A percentile compares a stretch with the other conserved stretches of the same genome.
phyloP scores from a whole-genome alignment of 306 rosid species.

The Oxytropis ochrocephala region DNA sequence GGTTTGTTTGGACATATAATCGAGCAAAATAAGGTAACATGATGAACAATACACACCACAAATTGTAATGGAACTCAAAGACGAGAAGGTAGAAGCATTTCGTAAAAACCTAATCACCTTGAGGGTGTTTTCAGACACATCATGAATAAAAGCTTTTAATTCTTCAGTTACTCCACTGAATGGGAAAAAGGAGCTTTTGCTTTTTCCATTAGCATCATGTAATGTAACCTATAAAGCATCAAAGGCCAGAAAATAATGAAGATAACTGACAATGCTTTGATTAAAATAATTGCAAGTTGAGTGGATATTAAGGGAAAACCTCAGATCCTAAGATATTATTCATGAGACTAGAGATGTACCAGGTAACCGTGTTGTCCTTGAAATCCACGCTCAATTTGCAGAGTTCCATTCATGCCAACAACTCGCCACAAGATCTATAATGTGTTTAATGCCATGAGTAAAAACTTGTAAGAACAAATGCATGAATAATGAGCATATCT shows the following conservation, averaged over 20 bases:
- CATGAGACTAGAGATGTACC: slow-evolving; percentile 35
- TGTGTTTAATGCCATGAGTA: slow-evolving; percentile 13
- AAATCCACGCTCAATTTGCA: slow-evolving; percentile 85
- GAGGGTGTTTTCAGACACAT: slow-evolving; percentile 40
- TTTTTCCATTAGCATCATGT: slow-evolving; percentile 54
- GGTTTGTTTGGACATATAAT: slow-evolving; percentile 6
- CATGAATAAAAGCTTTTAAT: slow-evolving; percentile 61
- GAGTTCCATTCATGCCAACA: slow-evolving; percentile 76
- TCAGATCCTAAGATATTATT: background rate
- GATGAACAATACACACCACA: background rate
- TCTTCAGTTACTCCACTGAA: slow-evolving; percentile 90
- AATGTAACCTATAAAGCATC: slow-evolving; percentile 43
- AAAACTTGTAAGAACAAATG: slow-evolving; percentile 7
- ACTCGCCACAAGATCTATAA: slow-evolving; percentile 80
- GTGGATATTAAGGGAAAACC: background rate
- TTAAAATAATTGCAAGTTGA: background rate
- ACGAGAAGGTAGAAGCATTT: slow-evolving; percentile 13
- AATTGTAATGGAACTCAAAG: background rate
- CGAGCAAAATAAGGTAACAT: slow-evolving; percentile 2
- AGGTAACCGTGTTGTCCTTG: slow-evolving; percentile 75
- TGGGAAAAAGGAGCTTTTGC: slow-evolving; percentile 60
- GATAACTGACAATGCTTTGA: slow-evolving; percentile 8
- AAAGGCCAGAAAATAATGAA: slow-evolving; percentile 11
- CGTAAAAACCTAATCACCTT: slow-evolving; percentile 41
- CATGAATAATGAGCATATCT: slow-evolving; percentile 13